phyloP scores from a whole-genome alignment of 345 rosid genomes.

The Turnera subulata region DNA sequence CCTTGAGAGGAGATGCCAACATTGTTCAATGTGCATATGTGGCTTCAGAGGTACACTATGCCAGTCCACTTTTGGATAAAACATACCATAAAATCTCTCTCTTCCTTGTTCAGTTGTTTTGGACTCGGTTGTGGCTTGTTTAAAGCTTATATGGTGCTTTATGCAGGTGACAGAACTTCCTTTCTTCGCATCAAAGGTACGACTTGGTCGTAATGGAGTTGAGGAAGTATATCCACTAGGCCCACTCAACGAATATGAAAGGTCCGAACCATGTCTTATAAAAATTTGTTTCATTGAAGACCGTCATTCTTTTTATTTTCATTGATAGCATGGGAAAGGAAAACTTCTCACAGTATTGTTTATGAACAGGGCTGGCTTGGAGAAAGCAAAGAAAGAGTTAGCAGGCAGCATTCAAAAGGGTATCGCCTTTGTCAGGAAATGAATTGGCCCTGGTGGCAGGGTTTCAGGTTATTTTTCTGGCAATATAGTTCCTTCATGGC shows the following conservation, averaged over 20 bases:
- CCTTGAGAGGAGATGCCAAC: slow-evolving; percentile 78
- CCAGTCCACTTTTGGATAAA: background rate
- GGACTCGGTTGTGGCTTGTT: background rate
- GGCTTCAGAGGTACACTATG: slow-evolving; percentile 57
- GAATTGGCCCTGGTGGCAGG: background rate
- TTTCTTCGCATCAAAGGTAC: slow-evolving; percentile 85
- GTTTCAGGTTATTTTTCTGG: background rate
- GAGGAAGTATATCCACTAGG: slow-evolving; percentile 80
- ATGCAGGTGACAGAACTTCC: slow-evolving; percentile 92
- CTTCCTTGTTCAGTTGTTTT: no score
- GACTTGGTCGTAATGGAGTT: slow-evolving; percentile 68
- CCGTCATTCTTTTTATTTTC: background rate
- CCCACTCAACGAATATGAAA: slow-evolving; percentile 76
- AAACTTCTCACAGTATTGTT: background rate
- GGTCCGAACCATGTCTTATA: slow-evolving; percentile 30
- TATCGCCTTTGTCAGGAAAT: slow-evolving; percentile 58
- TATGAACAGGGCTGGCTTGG: slow-evolving; percentile 51
- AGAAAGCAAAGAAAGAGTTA: slow-evolving; percentile 86
- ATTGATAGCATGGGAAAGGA: background rate
- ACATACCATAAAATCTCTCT: background rate
- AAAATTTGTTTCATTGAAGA: background rate
- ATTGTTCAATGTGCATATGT: slow-evolving; percentile 73
- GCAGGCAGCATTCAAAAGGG: slow-evolving; percentile 80
- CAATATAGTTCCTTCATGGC: background rate
- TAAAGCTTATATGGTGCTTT: background rate